Conservation (phyloP, 2,329 filamentous ascomycete species). For the Aureobasidium uvarum region DNA sequence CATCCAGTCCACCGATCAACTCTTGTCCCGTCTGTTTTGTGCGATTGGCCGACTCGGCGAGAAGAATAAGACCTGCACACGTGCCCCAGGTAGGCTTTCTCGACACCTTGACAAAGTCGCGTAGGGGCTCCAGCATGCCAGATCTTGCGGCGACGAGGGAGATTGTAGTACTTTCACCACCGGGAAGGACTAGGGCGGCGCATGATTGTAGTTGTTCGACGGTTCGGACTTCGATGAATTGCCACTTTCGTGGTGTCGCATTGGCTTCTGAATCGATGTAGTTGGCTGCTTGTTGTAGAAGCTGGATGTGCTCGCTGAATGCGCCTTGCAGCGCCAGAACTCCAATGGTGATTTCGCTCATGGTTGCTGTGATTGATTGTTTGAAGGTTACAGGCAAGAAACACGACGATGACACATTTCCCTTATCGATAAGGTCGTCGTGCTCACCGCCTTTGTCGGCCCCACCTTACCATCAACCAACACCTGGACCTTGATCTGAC, state of each 20-base stretch:
- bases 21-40: slow-evolving; percentile 92
- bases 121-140: slow-evolving; percentile 75
- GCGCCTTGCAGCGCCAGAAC: slow-evolving; percentile 83
- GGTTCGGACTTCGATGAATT: slow-evolving; percentile 78
- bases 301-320: slow-evolving; percentile 80
- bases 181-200: slow-evolving; percentile 83
- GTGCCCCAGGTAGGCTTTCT: slow-evolving; percentile 92
- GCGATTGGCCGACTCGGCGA: slow-evolving; percentile 81
- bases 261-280: slow-evolving; percentile 41
- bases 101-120: slow-evolving; percentile 83
- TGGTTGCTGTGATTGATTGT: slow-evolving; percentile 23
- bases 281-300: slow-evolving; percentile 68
- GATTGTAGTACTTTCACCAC: slow-evolving; percentile 93
- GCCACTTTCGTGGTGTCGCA: slow-evolving; percentile 44
- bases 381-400: neutral
- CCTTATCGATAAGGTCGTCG: neutral
- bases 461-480: neutral
- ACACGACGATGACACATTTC: neutral
- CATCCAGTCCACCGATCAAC: slow-evolving; percentile 85
- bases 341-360: slow-evolving; percentile 52
- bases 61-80: slow-evolving; percentile 88
- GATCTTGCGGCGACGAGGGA: slow-evolving; percentile 81
- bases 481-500: neutral
- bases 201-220: slow-evolving; percentile 67
- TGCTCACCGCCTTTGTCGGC: neutral